A percentile compares a stretch with the other conserved stretches of the same genome.
Conservation (phyloP, 2,329 filamentous ascomycete genomes). For the Fusarium tuaranense region DNA sequence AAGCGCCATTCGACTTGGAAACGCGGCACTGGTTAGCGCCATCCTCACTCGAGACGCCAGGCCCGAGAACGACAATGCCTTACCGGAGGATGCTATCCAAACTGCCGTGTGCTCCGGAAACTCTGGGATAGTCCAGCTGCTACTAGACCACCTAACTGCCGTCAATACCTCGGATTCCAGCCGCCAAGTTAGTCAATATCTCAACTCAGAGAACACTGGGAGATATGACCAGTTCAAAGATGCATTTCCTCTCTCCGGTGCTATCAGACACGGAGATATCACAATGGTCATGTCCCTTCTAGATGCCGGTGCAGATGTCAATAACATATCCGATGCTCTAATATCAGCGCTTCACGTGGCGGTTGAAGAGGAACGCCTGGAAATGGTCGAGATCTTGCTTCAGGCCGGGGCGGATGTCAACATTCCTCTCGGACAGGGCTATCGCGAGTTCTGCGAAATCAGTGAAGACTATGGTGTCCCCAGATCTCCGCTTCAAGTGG, state of each 20-base stretch:
- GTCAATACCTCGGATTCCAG: neutral
- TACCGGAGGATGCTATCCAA: neutral
- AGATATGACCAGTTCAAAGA: neutral
- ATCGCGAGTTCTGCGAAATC: neutral
- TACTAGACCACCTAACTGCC: neutral
- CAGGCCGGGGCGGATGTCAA: neutral
- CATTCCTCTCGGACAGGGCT: neutral
- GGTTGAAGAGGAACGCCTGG: neutral
- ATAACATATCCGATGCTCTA: neutral
- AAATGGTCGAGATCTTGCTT: neutral
- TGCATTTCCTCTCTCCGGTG: neutral
- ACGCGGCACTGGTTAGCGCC: neutral
- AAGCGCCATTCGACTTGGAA: neutral
- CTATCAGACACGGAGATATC: neutral
- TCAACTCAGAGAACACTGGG: neutral
- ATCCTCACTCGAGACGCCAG: neutral
- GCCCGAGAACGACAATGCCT: neutral
- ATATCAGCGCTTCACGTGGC: neutral
- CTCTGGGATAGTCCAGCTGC: neutral
- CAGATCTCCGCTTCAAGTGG: neutral
- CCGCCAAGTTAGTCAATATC: neutral
- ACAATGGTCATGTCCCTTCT: neutral
- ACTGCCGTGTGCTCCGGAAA: neutral
- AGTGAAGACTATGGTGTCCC: fast-evolving
- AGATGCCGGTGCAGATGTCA: neutral